A percentile compares a stretch with the other conserved stretches of the same genome.
These are phyloP conservation scores for Salvia sclarea DNA, from an alignment of 305 asterid genomes.

Conservation along the genomic window DNA sequence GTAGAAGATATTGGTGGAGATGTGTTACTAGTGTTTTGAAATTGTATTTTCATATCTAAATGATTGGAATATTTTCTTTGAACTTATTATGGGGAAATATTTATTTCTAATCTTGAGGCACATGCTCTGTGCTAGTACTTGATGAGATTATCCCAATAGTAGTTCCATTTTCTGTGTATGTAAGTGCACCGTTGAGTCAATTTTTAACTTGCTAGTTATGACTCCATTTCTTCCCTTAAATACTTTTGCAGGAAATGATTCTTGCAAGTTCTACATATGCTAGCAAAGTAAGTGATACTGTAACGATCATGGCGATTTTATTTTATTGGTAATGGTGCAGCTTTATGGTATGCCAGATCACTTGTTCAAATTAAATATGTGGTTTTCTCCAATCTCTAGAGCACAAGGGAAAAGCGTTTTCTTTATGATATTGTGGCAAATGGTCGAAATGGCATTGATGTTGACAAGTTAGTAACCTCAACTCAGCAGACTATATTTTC, in stretches of 20 bases:
- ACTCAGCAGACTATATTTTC: constrained; percentile 24
- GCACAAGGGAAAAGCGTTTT: constrained; percentile 70
- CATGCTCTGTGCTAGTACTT: constrained; percentile 4
- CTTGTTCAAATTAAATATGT: constrained; percentile 23
- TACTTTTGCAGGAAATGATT: constrained; percentile 74
- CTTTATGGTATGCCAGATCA: constrained; percentile 20
- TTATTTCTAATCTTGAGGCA: constrained; percentile 5
- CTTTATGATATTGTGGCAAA: constrained; percentile 96
- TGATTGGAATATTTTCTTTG: neutral
- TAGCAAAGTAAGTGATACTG: constrained; percentile 48
- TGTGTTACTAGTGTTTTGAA: neutral
- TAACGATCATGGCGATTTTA: constrained; percentile 9
- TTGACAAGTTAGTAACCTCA: constrained; percentile 83
- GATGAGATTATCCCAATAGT: neutral
- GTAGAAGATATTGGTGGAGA: constrained; percentile 7
- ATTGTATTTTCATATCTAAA: neutral
- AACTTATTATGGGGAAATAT: neutral
- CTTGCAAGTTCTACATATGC: constrained; percentile 71
- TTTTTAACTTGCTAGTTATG: constrained; percentile 11
- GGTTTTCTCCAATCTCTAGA: constrained; percentile 50
- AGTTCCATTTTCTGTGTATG: neutral
- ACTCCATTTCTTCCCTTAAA: constrained; percentile 9
- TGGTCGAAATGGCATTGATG: constrained; percentile 95
- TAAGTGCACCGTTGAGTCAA: neutral
- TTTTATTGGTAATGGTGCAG: constrained; percentile 12